Evolutionary conservation across 176 grass and related monocot species (phyloP).

Genomic region (Typha latifolia): DNA sequence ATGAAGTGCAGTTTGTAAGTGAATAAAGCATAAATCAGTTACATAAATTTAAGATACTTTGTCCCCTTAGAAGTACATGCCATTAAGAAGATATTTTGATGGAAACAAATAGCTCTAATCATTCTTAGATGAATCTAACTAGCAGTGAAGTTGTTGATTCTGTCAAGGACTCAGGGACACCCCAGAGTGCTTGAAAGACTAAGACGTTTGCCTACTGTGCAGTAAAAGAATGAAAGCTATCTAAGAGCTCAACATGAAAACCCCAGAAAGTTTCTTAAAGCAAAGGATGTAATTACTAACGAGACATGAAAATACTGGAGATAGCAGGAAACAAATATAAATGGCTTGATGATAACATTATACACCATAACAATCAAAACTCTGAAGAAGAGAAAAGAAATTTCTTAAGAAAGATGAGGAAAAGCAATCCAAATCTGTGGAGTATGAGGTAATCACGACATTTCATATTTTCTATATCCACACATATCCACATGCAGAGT

Average conservation of each 20-base stretch:
- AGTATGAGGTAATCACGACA: neutral
- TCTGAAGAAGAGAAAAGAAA: neutral
- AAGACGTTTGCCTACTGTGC: neutral
- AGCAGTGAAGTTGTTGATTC: neutral
- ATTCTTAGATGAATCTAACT: no score
- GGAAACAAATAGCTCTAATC: no score
- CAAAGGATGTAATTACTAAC: no score
- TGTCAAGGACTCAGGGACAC: neutral
- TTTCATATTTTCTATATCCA: neutral
- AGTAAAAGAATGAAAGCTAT: neutral
- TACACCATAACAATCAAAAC: neutral
- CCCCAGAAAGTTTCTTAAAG: no score
- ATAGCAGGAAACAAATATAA: neutral
- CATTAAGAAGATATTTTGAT: no score
- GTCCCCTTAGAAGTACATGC: neutral
- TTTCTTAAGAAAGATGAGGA: neutral
- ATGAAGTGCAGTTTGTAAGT: neutral
- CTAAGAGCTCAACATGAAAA: neutral
- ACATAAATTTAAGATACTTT: neutral
- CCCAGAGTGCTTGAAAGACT: neutral
- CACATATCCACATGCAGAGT: neutral
- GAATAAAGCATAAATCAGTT: neutral
- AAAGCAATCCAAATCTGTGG: neutral
- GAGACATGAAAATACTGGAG: no score
- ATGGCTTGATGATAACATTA: neutral